These are phyloP conservation scores for Takakia lepidozioides DNA, from an alignment of 225 moss, liverwort and hornwort genomes.

Conservation along the genomic window DNA sequence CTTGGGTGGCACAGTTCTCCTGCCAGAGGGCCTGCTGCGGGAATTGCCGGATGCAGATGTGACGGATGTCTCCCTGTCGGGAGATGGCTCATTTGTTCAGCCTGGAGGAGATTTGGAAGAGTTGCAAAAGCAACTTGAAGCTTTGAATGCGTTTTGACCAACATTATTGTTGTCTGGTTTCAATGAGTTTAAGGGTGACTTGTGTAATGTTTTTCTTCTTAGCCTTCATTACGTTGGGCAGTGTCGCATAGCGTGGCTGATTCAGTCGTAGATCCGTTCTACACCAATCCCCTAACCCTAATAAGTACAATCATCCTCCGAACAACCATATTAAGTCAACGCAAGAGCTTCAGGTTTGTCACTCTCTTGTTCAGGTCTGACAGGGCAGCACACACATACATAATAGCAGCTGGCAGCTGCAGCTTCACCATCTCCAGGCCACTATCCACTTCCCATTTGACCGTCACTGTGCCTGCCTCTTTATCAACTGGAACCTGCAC, in stretches of 20 bases:
- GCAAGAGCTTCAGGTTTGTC: too few relatives aligned
- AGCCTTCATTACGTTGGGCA: constrained; percentile 97
- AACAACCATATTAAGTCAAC: too few relatives aligned
- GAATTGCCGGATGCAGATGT: constrained; percentile 85
- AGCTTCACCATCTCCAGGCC: constrained; percentile 79
- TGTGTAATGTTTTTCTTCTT: constrained; percentile 86
- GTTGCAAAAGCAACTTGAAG: constrained; percentile 84
- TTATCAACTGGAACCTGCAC: constrained; percentile 60
- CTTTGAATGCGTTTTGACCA: constrained; percentile 50
- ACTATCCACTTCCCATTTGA: constrained; percentile 87
- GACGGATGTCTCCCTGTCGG: constrained; percentile 46
- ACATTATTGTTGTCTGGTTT: constrained; percentile 1
- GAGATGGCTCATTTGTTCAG: constrained; percentile 46
- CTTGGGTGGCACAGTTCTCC: constrained; percentile 23
- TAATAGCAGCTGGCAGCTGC: constrained; percentile 81
- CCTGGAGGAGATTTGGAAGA: constrained; percentile 87
- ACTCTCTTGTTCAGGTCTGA: too few relatives aligned
- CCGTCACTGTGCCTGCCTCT: constrained; percentile 40
- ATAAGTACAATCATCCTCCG: too few relatives aligned
- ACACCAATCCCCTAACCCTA: constrained; percentile 3
- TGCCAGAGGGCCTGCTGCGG: constrained; percentile 75
- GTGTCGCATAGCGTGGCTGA: constrained; percentile 87
- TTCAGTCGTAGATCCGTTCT: constrained; percentile 88
- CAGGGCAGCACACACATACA: constrained; percentile 26
- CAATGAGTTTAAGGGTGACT: constrained; percentile 74